These are phyloP conservation scores for Neurospora hispaniola DNA, from an alignment of 495 filamentous ascomycete species.

Conservation along the genomic window DNA sequence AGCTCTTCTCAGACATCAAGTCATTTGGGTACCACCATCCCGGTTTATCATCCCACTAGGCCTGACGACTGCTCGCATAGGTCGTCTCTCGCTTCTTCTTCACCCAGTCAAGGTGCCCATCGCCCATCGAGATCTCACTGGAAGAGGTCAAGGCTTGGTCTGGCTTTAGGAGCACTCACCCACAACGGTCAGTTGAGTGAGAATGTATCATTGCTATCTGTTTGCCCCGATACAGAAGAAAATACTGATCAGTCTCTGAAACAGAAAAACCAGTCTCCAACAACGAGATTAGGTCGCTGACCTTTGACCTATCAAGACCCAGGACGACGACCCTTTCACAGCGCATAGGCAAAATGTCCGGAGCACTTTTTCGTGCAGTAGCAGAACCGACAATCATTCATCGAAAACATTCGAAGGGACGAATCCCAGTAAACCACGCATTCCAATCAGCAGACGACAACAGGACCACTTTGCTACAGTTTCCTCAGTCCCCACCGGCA, in stretches of 20 bases:
- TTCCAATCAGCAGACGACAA: slow-evolving; percentile 4
- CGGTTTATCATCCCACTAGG: background rate
- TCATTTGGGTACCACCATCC: slow-evolving; percentile 4
- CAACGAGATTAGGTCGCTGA: background rate
- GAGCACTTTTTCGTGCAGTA: slow-evolving; percentile 29
- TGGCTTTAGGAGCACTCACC: slow-evolving; percentile 35
- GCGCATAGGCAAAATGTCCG: slow-evolving; percentile 29
- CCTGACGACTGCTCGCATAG: background rate
- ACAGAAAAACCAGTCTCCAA: background rate
- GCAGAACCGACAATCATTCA: slow-evolving; percentile 38
- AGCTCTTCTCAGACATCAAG: slow-evolving; percentile 8
- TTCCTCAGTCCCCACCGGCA: background rate
- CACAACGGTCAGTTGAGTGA: slow-evolving; percentile 26
- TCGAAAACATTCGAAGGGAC: slow-evolving; percentile 27
- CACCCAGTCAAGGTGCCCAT: background rate
- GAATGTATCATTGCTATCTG: background rate
- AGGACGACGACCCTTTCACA: slow-evolving; percentile 14
- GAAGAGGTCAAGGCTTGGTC: slow-evolving; percentile 32
- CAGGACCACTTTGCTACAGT: background rate
- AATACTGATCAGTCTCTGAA: background rate
- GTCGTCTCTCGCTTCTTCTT: slow-evolving; percentile 1
- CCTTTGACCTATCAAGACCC: background rate
- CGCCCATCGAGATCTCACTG: slow-evolving; percentile 27
- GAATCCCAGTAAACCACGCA: slow-evolving; percentile 19
- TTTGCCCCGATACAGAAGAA: background rate